A percentile compares a stretch with the other conserved stretches of the same genome.
These are phyloP conservation scores for Dissophora ornata DNA, from an alignment of 192 early-diverging fungal species.

Conservation along the genomic window DNA sequence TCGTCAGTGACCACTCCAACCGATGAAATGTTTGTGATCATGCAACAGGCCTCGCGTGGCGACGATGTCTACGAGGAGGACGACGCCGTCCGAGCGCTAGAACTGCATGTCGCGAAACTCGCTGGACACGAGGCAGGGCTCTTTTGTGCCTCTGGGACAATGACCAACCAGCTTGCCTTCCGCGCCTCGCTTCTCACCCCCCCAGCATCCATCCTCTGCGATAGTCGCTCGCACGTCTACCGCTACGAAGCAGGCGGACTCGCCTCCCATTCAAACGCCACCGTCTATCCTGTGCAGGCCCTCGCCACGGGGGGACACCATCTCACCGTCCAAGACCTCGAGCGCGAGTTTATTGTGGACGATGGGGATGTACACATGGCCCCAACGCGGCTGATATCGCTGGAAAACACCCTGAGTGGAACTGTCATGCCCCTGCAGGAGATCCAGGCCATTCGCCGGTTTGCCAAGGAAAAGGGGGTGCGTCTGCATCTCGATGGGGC, in stretches of 20 bases:
- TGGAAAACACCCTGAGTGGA: conserved; percentile 93
- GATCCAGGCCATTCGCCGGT: conserved; percentile 68
- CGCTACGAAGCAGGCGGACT: conserved; percentile 84
- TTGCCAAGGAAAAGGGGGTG: conserved; percentile 66
- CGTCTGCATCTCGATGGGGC: conserved; percentile 90
- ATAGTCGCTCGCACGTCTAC: conserved; percentile 81
- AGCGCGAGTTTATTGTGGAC: conserved; percentile 36
- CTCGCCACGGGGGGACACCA: conserved; percentile 58
- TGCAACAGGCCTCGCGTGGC: conserved; percentile 63
- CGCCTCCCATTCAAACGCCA: conserved; percentile 75
- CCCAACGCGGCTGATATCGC: conserved; percentile 81
- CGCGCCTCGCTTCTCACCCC: conserved; percentile 77
- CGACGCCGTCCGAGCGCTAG: conserved; percentile 70
- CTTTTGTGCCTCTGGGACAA: conserved; percentile 84
- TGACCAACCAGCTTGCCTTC: conserved; percentile 86
- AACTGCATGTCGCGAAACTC: conserved; percentile 71
- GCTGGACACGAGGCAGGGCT: conserved; percentile 83
- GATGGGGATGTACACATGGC: conserved; percentile 64
- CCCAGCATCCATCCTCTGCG: conserved; percentile 83
- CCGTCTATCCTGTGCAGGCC: conserved; percentile 72
- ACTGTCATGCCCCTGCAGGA: conserved; percentile 83
- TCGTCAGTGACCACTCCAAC: conserved; percentile 62
- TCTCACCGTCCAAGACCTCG: conserved; percentile 63
- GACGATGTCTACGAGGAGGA: conserved; percentile 81
- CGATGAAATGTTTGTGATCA: conserved; percentile 68